These are phyloP conservation scores for Terana coerulea DNA, from an alignment of 768 basidiomycete genomes.

Conservation along the genomic window DNA sequence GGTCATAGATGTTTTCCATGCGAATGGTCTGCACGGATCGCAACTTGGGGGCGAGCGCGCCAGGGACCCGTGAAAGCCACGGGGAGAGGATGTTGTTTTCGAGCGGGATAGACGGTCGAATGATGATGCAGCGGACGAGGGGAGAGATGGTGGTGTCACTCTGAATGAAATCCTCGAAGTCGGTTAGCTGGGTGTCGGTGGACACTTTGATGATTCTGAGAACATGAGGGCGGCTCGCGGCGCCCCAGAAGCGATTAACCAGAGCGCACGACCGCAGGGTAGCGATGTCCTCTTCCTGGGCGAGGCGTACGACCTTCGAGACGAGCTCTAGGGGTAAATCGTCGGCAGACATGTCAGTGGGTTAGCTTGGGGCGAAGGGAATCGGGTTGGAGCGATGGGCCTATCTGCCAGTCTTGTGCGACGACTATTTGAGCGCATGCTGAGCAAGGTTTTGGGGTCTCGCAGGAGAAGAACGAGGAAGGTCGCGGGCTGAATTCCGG, in stretches of 20 bases:
- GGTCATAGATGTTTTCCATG: not conserved
- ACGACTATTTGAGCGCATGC: too few relatives aligned
- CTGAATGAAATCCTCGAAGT: not conserved
- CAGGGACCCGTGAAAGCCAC: not conserved
- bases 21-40: not conserved
- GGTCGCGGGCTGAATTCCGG: too few relatives aligned
- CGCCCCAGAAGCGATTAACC: not conserved
- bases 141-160: not conserved
- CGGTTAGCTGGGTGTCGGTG: not conserved
- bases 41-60: not conserved
- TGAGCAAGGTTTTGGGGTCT: too few relatives aligned
- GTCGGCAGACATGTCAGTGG: not conserved
- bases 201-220: not conserved
- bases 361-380: too few relatives aligned
- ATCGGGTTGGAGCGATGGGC: too few relatives aligned
- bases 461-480: too few relatives aligned
- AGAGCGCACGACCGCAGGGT: slow-evolving; percentile 7
- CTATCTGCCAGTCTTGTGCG: too few relatives aligned
- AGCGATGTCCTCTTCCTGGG: not conserved
- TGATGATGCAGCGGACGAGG: not conserved
- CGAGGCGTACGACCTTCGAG: not conserved
- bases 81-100: not conserved
- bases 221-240: slow-evolving; percentile 1
- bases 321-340: slow-evolving; percentile 1
- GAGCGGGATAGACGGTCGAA: not conserved